Evolutionary conservation across 2,329 filamentous ascomycete species (phyloP).

Genomic region (Dothiorella sarmentorum): DNA sequence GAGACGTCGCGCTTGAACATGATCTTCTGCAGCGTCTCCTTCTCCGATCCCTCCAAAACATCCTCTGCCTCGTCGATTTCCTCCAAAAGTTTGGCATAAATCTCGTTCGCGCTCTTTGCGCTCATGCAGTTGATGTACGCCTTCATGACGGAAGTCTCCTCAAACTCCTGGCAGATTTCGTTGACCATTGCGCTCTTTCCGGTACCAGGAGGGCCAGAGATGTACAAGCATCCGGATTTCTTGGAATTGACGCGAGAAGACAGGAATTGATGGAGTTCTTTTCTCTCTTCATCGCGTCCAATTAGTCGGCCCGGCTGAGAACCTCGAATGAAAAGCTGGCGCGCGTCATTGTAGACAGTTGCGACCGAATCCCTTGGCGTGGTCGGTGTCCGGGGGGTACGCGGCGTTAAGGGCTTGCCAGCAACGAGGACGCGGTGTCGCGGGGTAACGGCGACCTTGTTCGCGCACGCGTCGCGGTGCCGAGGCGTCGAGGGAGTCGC

Average conservation of each 20-base stretch:
- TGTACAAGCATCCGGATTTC: conserved; percentile 80
- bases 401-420: conserved; percentile 70
- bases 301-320: conserved; percentile 71
- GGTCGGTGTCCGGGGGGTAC: conserved; percentile 71
- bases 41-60: conserved; percentile 63
- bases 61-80: conserved; percentile 60
- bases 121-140: conserved; percentile 97
- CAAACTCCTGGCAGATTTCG: conserved; percentile 65
- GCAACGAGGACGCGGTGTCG: conserved; percentile 77
- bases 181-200: conserved; percentile 94
- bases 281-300: conserved; percentile 68
- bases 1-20: conserved; percentile 62
- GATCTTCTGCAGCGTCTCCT: conserved; percentile 64
- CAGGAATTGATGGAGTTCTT: conserved; percentile 68
- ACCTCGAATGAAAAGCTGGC: conserved; percentile 81
- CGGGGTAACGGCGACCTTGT: conserved; percentile 70
- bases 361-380: conserved; percentile 63
- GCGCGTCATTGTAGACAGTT: conserved; percentile 81
- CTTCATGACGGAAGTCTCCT: conserved; percentile 56
- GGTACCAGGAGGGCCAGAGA: conserved; percentile 92
- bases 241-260: conserved; percentile 57
- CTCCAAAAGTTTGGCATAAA: conserved; percentile 76
- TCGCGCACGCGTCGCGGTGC: conserved; percentile 73
- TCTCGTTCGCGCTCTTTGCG: conserved; percentile 80
- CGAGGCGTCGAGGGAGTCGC: conserved; percentile 67